A percentile compares a stretch with the other conserved stretches of the same genome.
Evolutionary conservation across 2,329 filamentous ascomycete species (phyloP).

Genomic region (Proliferodiscus dingleyae): DNA sequence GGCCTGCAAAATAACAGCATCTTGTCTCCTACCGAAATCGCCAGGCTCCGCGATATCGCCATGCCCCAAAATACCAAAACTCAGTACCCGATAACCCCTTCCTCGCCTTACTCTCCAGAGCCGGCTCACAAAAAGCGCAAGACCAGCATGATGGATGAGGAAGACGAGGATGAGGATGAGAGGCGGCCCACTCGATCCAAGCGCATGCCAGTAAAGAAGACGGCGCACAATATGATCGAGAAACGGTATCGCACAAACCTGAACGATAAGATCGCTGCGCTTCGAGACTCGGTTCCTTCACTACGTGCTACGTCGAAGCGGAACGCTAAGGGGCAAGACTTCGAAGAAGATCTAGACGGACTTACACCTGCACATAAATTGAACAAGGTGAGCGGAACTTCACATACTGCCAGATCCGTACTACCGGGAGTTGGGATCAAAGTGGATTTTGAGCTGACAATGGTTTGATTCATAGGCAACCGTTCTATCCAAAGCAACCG

Average conservation of each 20-base stretch:
- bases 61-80: constrained; percentile 54
- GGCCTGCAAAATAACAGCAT: constrained; percentile 4
- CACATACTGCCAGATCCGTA: too few relatives aligned
- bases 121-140: constrained; percentile 40
- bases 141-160: constrained; percentile 25
- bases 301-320: constrained; percentile 49
- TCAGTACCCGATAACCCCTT: constrained; percentile 35
- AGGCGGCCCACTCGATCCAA: constrained; percentile 1
- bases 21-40: constrained; percentile 23
- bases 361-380: constrained; percentile 61
- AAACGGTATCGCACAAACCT: constrained; percentile 80
- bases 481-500: constrained; percentile 86
- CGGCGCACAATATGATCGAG: constrained; percentile 81
- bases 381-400: constrained; percentile 49
- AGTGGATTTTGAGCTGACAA: constrained; percentile 2
- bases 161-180: constrained; percentile 49
- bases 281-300: constrained; percentile 68
- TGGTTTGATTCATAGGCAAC: constrained; percentile 25
- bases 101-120: constrained; percentile 30
- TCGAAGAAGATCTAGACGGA: constrained; percentile 54
- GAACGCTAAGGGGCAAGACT: constrained; percentile 50
- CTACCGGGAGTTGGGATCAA: neutral
- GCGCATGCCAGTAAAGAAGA: constrained; percentile 60
- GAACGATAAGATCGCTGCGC: constrained; percentile 75
- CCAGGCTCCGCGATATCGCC: constrained; percentile 53